phyloP scores from a whole-genome alignment of 2,329 filamentous ascomycete genomes.

The Penicillium sp. region DNA sequence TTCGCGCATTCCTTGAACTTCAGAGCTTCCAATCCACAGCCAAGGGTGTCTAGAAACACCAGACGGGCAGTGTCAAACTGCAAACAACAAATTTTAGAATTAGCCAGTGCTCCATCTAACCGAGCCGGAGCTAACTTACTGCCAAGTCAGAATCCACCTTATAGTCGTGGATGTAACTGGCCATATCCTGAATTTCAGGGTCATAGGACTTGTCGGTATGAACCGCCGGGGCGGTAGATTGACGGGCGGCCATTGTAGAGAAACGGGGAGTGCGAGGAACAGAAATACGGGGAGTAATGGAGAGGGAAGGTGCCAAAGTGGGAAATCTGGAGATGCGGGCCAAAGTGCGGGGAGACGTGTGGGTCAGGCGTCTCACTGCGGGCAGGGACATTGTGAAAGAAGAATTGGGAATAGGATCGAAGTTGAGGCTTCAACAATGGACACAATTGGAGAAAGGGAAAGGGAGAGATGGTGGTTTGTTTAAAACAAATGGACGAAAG shows the following conservation, averaged over 20 bases:
- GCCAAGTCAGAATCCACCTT: constrained; percentile 88
- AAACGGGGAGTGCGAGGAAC: constrained; percentile 34
- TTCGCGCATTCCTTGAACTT: constrained; percentile 96
- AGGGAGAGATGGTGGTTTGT: constrained; percentile 1
- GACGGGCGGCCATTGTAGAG: constrained; percentile 46
- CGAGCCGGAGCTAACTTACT: constrained; percentile 55
- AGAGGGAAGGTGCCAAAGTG: constrained; percentile 26
- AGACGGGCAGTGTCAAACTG: constrained; percentile 89
- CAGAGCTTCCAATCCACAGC: constrained; percentile 92
- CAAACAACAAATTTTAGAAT: background rate
- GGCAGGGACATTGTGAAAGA: constrained; percentile 43
- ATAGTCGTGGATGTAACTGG: constrained; percentile 90
- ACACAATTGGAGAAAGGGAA: background rate
- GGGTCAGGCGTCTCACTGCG: constrained; percentile 45
- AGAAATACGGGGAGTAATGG: constrained; percentile 20
- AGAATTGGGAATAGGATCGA: constrained; percentile 32
- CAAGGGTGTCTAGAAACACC: constrained; percentile 94
- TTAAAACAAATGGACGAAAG: constrained; percentile 16
- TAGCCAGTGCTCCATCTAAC: background rate
- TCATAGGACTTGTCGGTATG: constrained; percentile 65
- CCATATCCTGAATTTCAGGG: constrained; percentile 92
- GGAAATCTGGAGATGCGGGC: constrained; percentile 44
- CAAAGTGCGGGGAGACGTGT: constrained; percentile 45
- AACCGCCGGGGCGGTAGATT: constrained; percentile 39
- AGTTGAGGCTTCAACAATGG: background rate